A percentile compares a stretch with the other conserved stretches of the same genome.
These are phyloP conservation scores for Boletellus ananas DNA, from an alignment of 768 basidiomycete genomes.

Conservation along the genomic window DNA sequence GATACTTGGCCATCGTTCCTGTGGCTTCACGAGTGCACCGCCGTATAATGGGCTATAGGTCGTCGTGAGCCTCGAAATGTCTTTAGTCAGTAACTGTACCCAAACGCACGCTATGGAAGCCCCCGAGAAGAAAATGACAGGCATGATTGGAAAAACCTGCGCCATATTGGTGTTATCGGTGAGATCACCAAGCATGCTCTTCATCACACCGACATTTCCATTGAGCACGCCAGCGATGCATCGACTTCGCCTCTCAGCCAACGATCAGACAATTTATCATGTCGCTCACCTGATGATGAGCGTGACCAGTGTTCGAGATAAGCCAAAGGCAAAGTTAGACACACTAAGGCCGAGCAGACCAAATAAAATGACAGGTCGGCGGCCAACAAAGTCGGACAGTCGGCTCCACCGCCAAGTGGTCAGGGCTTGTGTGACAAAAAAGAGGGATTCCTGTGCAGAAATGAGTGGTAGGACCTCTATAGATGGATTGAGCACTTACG, in stretches of 20 bases:
- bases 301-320: conserved; percentile 52
- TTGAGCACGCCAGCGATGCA: conserved; percentile 34
- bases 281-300: conserved; percentile 52
- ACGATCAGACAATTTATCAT: not conserved
- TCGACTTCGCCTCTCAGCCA: conserved; percentile 23
- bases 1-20: conserved; percentile 47
- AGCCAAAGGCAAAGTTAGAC: conserved; percentile 59
- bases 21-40: conserved; percentile 51
- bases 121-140: conserved; percentile 26
- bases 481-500: conserved; percentile 34
- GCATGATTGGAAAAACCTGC: conserved; percentile 32
- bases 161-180: conserved; percentile 40
- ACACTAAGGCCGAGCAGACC: conserved; percentile 49
- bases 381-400: conserved; percentile 54
- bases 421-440: conserved; percentile 55
- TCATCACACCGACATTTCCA: conserved; percentile 55
- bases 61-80: not conserved
- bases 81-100: too few species aligned
- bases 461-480: not conserved
- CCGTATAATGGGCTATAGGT: conserved; percentile 52
- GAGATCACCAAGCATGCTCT: conserved; percentile 64
- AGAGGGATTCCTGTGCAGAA: conserved; percentile 51
- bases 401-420: conserved; percentile 65
- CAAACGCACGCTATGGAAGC: conserved; percentile 28
- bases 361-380: conserved; percentile 55